Base-by-base conservation (phyloP, 257 asterid genomes). In the Sherardia arvensis region DNA sequence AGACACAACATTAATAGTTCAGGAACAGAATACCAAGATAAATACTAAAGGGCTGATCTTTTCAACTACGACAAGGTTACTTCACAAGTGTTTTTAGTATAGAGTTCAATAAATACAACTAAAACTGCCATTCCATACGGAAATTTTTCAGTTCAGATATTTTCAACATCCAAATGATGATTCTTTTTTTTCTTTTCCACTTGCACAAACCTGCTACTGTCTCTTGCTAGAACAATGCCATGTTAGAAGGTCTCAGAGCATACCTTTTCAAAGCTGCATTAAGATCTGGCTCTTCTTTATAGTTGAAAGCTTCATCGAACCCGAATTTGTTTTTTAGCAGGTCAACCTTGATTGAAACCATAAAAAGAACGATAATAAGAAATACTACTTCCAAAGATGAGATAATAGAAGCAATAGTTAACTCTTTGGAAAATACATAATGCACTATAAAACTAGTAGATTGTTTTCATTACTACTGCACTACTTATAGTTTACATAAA, bases 271-370 rank as follows among this genome's bases (percentile, higher is more conserved):
- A 59, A 25, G 79, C 76, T 4, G 61, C 70, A 66, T 49, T 62
- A 7, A 75, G 54, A 66, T 75, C 79, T 11, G 56, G 60, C 55
- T 75, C 79, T 49, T 75, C 79, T 48, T 75, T 75, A 57, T 75
- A 75, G 59, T 75, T 75, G 68, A 70, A 75, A 62, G 79, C 79
- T 48, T 70, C 79, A 48, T 75, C 70, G 53, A 75, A 75, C 15
- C 76, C 79, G n/a, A 75, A 75, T 67, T 75, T 66, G 55, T 62
- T 70, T 66, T 75, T 75, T 66, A 75, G 53, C 67, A 75, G 36
- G 34, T 75, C 79, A 66, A 75, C 75, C 79, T n/a, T n/a, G n/a
- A n/a, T n/a, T n/a, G n/a, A n/a, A 57, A 28, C 38, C 62, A 57
- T 4, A 59, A 2, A 59, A 29, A 28, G n/a, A 8, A 32, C 61